Base-by-base conservation (phyloP, 306 rosid species). In the Quercus variabilis region DNA sequence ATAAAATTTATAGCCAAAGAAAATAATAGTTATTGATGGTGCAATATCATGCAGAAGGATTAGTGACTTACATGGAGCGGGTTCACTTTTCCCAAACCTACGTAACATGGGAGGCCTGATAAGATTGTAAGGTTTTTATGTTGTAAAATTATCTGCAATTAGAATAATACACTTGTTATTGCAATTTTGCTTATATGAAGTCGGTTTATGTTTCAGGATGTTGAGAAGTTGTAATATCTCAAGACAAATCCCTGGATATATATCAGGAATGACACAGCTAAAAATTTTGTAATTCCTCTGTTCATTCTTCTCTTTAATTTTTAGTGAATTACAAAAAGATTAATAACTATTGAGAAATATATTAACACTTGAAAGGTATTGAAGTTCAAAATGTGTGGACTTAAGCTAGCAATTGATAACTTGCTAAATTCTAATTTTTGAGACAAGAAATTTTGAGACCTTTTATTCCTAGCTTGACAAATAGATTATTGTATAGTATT, bases 201-300 rank as follows among this genome's bases (percentile, higher is more conserved):
- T 69, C 55, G 35, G 4, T 17, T 73, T 20, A 31, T 43, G 18
- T 35, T 41, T 74, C 76, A 83, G 86, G 74, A 73, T 78, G 76
- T 25, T 83, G 80, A 83, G 86, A 71, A 58, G 71, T 62, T 83
- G 86, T 51, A 59, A 68, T 55, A 67, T 83, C 25, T 13, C 17
- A 0, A 83, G 86, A 74, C 51, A 4, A 2, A 83, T 83, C n/a
- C 79, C 80, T 35, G 1, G 1, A 59, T 63, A 78, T 60, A 49
- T 83, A 57, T 56, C 76, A 19, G 20, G 15, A 26, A 25, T 74
- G 79, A 28, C 71, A 18, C 0, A 4, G 4, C 60, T 83, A n/a
- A 46, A 65, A 49, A 30, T 12, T 28, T 67, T 83, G 79, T 78
- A 78, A 77, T 55, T 14, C 5, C 41, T 19, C 67, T 14, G 8